Conservation (phyloP, 768 basidiomycete species). For the Dentipellis sp. region DNA sequence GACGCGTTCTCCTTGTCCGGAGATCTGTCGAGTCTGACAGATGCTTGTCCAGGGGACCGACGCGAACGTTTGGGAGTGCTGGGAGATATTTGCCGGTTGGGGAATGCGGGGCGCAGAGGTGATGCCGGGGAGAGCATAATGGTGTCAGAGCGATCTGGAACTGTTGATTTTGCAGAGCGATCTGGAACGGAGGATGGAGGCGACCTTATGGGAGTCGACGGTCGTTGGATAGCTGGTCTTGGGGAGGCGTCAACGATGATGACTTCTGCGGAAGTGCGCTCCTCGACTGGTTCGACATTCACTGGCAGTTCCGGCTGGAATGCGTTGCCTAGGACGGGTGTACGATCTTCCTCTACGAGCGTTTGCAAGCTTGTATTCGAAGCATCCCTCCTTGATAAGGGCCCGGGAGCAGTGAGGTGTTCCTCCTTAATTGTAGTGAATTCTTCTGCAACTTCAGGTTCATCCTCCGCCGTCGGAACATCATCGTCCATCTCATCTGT, state of each 20-base stretch:
- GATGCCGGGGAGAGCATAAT: constrained; percentile 5
- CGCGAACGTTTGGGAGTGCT: constrained; percentile 12
- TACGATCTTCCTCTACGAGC: too few species aligned
- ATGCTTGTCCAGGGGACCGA: constrained; percentile 17
- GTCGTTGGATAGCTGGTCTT: not conserved
- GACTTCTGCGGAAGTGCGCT: not conserved
- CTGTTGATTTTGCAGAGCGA: constrained; percentile 11
- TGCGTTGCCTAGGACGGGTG: too few species aligned
- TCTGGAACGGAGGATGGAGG: constrained; percentile 5
- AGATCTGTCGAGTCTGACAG: constrained; percentile 12
- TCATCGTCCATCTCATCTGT: too few species aligned
- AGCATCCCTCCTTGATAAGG: too few species aligned
- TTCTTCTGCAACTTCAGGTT: too few species aligned
- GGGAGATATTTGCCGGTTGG: constrained; percentile 1
- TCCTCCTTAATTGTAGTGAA: too few species aligned
- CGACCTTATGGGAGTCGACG: not conserved
- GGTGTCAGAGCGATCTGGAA: not conserved
- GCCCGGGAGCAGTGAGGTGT: too few species aligned
- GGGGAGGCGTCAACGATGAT: not conserved
- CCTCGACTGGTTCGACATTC: not conserved
- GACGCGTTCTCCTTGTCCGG: constrained; percentile 56
- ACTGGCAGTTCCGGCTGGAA: not conserved
- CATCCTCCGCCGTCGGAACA: too few species aligned
- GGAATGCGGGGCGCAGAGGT: constrained; percentile 10
- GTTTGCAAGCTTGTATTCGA: too few species aligned